A percentile compares a stretch with the other conserved stretches of the same genome.
Conservation (phyloP, 176 grass and related monocot genomes). For the Panicum miliaceum region DNA sequence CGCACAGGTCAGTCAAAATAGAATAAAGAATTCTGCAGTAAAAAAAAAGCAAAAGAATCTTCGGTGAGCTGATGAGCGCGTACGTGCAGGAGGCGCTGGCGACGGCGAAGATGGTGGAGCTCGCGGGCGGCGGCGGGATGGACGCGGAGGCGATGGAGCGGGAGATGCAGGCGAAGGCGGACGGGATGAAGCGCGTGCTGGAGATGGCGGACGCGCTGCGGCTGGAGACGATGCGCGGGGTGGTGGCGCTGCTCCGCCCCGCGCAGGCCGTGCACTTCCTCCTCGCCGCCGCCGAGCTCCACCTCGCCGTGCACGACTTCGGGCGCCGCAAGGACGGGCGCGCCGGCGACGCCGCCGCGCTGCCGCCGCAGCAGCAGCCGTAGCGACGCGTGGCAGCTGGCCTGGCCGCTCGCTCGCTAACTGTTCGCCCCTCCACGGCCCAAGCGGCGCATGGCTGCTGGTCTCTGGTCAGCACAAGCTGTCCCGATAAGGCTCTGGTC, state of each 20-base stretch:
- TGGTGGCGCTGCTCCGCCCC: constrained; percentile 67
- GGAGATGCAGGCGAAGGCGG: constrained; percentile 56
- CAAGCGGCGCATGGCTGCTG: constrained; percentile 18
- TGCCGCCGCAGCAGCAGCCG: background rate
- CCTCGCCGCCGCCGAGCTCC: constrained; percentile 74
- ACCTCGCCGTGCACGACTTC: constrained; percentile 67
- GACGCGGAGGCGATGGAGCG: constrained; percentile 30
- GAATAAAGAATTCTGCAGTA: background rate
- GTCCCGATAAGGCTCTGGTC: constrained; percentile 46
- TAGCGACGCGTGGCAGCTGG: background rate
- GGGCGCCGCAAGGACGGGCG: constrained; percentile 58
- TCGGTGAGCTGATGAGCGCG: background rate
- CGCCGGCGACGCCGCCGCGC: background rate
- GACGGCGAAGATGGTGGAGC: constrained; percentile 58
- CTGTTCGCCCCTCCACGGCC: background rate
- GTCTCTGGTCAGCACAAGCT: constrained; percentile 6
- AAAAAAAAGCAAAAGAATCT: too few relatives aligned
- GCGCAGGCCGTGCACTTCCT: constrained; percentile 77
- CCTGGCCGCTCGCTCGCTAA: background rate
- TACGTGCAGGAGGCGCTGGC: constrained; percentile 54
- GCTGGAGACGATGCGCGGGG: constrained; percentile 58
- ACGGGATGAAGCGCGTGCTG: constrained; percentile 54
- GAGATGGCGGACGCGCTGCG: constrained; percentile 62
- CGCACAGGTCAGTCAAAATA: constrained; percentile 35
- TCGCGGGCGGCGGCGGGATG: constrained; percentile 23